These are phyloP conservation scores for Neofusicoccum ribis DNA, from an alignment of 2,329 filamentous ascomycete species.

Conservation along the genomic window DNA sequence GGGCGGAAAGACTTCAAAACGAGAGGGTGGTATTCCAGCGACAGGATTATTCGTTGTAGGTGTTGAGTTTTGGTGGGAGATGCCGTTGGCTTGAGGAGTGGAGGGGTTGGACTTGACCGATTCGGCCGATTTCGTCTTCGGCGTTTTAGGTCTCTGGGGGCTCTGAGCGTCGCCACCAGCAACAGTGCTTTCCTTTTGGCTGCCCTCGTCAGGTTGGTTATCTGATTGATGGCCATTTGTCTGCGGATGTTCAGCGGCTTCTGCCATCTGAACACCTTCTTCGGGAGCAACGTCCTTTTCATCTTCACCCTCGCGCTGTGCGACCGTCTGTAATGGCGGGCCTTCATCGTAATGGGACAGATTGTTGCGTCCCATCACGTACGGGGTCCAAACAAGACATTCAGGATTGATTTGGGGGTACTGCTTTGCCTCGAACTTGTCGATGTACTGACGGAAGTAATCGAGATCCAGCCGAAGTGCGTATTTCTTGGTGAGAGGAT, in stretches of 20 bases:
- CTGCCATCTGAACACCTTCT: conserved; percentile 45
- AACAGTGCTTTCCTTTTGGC: neutral
- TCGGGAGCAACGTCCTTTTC: conserved; percentile 45
- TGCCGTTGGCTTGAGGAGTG: conserved; percentile 13
- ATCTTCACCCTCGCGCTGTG: conserved; percentile 74
- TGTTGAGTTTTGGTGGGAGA: conserved; percentile 22
- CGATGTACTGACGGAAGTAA: conserved; percentile 84
- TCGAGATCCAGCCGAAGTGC: conserved; percentile 82
- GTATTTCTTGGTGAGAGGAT: conserved; percentile 85
- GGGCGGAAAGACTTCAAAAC: conserved; percentile 78
- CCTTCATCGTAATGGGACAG: conserved; percentile 80
- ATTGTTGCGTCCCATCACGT: conserved; percentile 88
- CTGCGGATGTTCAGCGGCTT: conserved; percentile 3
- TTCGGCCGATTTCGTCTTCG: neutral
- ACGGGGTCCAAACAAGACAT: conserved; percentile 90
- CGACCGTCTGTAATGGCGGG: conserved; percentile 79
- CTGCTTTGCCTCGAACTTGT: conserved; percentile 84
- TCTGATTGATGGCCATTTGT: conserved; percentile 10
- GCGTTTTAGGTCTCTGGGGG: conserved; percentile 11
- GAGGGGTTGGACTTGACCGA: conserved; percentile 12
- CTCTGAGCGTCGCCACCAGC: neutral
- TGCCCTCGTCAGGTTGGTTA: neutral
- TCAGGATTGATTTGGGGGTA: conserved; percentile 82
- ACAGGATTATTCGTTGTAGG: conserved; percentile 20
- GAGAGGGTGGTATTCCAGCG: conserved; percentile 62